Conservation (phyloP, 495 filamentous ascomycete genomes). For the Penicillium roqueforti region DNA sequence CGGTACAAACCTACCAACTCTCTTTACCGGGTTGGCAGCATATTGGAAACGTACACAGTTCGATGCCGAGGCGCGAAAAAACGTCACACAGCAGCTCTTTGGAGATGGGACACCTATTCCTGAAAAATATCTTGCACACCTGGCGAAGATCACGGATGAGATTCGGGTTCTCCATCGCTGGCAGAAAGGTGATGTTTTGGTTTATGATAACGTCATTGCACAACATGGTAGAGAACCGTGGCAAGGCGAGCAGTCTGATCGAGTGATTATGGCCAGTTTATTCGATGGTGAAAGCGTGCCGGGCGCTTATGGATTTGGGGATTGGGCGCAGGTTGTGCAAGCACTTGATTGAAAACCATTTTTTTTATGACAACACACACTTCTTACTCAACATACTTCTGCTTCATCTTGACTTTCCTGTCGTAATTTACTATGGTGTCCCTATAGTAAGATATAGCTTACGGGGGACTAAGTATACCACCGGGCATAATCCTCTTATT, state of each 20-base stretch:
- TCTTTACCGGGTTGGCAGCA: slow-evolving; percentile 49
- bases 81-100: slow-evolving; percentile 31
- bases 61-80: slow-evolving; percentile 19
- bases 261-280: slow-evolving; percentile 43
- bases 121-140: slow-evolving; percentile 40
- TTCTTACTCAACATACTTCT: too few relatives aligned
- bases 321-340: slow-evolving; percentile 46
- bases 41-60: slow-evolving; percentile 38
- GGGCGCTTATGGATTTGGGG: slow-evolving; percentile 39
- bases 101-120: slow-evolving; percentile 53
- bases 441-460: too few relatives aligned
- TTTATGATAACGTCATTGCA: slow-evolving; percentile 46
- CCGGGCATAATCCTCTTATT: too few relatives aligned
- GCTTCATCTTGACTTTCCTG: too few relatives aligned
- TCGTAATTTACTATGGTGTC: too few relatives aligned
- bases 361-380: too few relatives aligned
- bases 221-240: slow-evolving; percentile 48
- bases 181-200: slow-evolving; percentile 39
- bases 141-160: slow-evolving; percentile 47
- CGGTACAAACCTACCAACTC: slow-evolving; percentile 43
- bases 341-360: slow-evolving; percentile 20
- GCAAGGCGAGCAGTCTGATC: slow-evolving; percentile 42
- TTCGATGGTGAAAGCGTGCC: slow-evolving; percentile 42
- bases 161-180: slow-evolving; percentile 44
- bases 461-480: too few relatives aligned